Base-by-base conservation (phyloP, 192 early-diverging fungal species). In the Coemansia sp. region DNA sequence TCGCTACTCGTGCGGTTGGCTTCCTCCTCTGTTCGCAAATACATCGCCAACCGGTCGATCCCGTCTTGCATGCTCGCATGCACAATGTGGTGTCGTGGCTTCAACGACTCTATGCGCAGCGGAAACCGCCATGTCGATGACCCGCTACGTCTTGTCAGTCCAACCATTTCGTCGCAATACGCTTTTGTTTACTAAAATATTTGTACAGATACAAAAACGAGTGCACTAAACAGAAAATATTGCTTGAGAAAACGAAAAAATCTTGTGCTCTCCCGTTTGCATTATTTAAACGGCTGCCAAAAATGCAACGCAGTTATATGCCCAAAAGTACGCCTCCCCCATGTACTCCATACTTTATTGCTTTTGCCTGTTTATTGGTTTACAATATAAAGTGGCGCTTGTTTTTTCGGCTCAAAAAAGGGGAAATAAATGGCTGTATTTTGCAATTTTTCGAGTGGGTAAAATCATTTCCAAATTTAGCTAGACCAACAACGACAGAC, bases 31-130 rank as follows among this genome's bases (percentile, higher is more conserved):
- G 36, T 66, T 55, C 60, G 69, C 66, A 79, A 20, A 28, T 79
- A 79, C 38, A 52, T 61, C 12, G 69, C 66, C 14, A 79, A 71
- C 61, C 63, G 44, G 21, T 79, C 71, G 28, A 79, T 62, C 34
- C 67, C 67, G 12, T 67, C 59, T 28, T 73, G 67, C 31, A 60
- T 73, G 23, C 60, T 56, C 23, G 59, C 20, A 17, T 79, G 76
- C 23, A 79, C 67, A 34, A 79, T 79, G 42, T 79, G 76, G 54
- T 69, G 76, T 25, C 59, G 15, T 5, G 64, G 10, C 31, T 60
- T 57, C 17, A 72, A 63, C 42, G 70, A 66, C 46, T 78, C 76
- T 25, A 54, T 44, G 40, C 76, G 70, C 8, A 66, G 42, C 17
- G 70, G 71, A 24, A 79, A 73, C 28, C 57, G 67, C 76, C 76